phyloP scores from a whole-genome alignment of 306 rosid species.

The Begonia masoniana region DNA sequence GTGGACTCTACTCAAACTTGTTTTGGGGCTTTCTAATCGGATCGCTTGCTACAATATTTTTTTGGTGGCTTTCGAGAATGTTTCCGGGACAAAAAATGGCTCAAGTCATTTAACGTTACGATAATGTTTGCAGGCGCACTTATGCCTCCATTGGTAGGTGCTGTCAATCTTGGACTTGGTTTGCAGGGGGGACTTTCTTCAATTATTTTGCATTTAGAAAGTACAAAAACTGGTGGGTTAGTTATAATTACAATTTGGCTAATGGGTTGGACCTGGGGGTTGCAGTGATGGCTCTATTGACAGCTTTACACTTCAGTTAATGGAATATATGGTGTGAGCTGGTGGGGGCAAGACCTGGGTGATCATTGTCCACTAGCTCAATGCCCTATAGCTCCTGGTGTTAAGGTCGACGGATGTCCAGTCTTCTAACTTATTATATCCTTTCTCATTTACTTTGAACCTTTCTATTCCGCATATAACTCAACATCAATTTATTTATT shows the following conservation, averaged over 20 bases:
- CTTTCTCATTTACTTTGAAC: too few species aligned
- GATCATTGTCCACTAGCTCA: background rate
- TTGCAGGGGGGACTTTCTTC: background rate
- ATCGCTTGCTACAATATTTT: background rate
- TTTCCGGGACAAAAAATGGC: background rate
- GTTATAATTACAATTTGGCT: background rate
- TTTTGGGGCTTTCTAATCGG: background rate
- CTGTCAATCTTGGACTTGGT: background rate
- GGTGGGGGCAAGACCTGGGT: background rate
- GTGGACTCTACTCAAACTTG: background rate
- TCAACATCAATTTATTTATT: too few species aligned
- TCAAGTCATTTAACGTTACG: background rate
- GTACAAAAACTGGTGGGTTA: background rate
- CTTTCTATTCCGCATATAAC: too few species aligned
- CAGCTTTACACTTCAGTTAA: background rate
- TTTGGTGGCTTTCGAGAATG: background rate
- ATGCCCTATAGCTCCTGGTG: background rate
- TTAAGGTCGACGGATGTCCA: background rate
- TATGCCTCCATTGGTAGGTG: too few species aligned
- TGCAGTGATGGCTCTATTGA: background rate
- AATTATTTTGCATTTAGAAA: too few species aligned
- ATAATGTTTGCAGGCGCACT: too few species aligned
- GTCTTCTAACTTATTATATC: background rate
- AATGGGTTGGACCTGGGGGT: slow-evolving; percentile 3
- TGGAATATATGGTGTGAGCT: background rate